Evolutionary conservation across 1,139 yeast genomes (phyloP).

Genomic region (Debaryomycetaceae sp.): DNA sequence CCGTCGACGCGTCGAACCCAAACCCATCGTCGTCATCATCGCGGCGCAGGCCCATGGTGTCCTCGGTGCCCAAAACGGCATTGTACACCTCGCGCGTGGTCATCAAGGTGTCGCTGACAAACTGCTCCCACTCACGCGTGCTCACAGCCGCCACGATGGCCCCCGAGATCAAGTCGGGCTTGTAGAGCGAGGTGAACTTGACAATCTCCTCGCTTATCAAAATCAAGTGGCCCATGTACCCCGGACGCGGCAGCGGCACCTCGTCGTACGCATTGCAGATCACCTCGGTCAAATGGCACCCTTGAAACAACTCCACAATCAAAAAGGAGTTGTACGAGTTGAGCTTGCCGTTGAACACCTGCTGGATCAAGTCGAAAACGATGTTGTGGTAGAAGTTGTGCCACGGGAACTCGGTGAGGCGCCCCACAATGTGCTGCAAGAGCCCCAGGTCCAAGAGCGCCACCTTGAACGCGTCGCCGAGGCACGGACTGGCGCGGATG

Average conservation of each 20-base stretch:
- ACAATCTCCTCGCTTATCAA: slow-evolving; percentile 47
- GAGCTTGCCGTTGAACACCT: slow-evolving; percentile 45
- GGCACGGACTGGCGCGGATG: slow-evolving; percentile 34
- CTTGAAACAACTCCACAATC: slow-evolving; percentile 38
- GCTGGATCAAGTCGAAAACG: slow-evolving; percentile 46
- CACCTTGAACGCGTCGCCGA: slow-evolving; percentile 44
- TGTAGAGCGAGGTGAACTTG: slow-evolving; percentile 44
- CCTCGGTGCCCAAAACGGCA: slow-evolving; percentile 38
- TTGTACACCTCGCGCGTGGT: slow-evolving; percentile 45
- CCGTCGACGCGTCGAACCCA: slow-evolving; percentile 32
- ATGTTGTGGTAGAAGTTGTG: slow-evolving; percentile 49
- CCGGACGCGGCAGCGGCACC: slow-evolving; percentile 33
- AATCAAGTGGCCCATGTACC: slow-evolving; percentile 46
- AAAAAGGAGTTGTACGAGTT: slow-evolving; percentile 46
- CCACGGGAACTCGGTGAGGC: slow-evolving; percentile 42
- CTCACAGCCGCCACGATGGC: slow-evolving; percentile 35
- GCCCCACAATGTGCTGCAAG: slow-evolving; percentile 28
- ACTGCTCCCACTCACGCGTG: slow-evolving; percentile 43
- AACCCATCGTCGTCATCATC: slow-evolving; percentile 14
- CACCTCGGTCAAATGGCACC: slow-evolving; percentile 30
- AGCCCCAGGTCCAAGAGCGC: slow-evolving; percentile 39
- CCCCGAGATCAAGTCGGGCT: slow-evolving; percentile 46
- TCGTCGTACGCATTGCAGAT: slow-evolving; percentile 29
- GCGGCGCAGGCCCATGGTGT: slow-evolving; percentile 12
- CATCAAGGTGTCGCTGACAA: slow-evolving; percentile 37